phyloP scores from a whole-genome alignment of 148 eudicot genomes.

The Rhododendron kiyosumense region DNA sequence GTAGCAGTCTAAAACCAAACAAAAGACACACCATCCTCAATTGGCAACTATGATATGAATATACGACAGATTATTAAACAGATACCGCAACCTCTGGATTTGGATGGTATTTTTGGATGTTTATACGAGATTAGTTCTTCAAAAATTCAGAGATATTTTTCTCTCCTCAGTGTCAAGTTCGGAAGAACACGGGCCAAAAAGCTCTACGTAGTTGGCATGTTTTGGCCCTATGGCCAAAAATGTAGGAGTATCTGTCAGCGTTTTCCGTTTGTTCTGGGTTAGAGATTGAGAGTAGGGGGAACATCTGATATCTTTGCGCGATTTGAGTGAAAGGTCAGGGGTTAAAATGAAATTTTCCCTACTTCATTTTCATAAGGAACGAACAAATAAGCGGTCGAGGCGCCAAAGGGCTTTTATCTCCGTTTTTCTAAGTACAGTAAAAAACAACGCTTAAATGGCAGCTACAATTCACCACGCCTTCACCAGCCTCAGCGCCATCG shows the following conservation, averaged over 20 bases:
- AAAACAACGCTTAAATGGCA: slow-evolving; percentile 10
- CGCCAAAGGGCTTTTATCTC: neutral
- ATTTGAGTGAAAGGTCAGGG: neutral
- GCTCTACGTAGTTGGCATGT: neutral
- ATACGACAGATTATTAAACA: too few relatives aligned
- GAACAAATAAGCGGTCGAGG: neutral
- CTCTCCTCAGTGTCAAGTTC: too few relatives aligned
- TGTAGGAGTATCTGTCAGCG: neutral
- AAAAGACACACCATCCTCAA: too few relatives aligned
- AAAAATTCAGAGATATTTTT: too few relatives aligned
- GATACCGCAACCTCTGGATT: too few relatives aligned
- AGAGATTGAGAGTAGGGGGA: neutral
- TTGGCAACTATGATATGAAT: too few relatives aligned
- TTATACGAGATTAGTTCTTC: too few relatives aligned
- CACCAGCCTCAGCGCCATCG: slow-evolving; percentile 9
- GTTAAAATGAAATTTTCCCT: neutral
- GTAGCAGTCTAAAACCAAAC: too few relatives aligned
- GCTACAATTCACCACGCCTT: slow-evolving; percentile 17
- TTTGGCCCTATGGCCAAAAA: neutral
- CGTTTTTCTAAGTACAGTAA: neutral
- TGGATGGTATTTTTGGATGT: too few relatives aligned
- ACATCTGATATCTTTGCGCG: neutral
- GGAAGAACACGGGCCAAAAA: too few relatives aligned
- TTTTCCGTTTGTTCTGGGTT: neutral
- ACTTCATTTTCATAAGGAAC: too few relatives aligned